Base-by-base conservation (phyloP, 2,329 filamentous ascomycete species). In the Colletotrichum sp. region DNA sequence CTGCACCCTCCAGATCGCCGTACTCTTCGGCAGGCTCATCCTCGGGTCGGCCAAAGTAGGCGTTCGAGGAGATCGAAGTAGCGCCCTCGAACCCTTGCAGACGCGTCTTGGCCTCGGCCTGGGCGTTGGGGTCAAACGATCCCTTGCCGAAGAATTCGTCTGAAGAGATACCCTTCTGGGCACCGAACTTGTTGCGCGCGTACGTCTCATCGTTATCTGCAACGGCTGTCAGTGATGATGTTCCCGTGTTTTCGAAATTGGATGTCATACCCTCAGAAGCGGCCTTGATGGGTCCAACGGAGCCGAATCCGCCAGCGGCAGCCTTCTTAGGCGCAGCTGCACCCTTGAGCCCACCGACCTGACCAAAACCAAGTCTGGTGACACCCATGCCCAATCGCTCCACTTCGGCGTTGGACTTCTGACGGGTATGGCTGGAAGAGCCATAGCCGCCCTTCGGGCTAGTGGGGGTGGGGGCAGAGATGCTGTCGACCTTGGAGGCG, bases 111-210 rank as follows among this genome's bases (percentile, higher is more conserved):
- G 97, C 96, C 87, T 98, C 96, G 68, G 92, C 89, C 83, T 97
- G 94, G 10, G 94, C 92, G 71, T 89, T 90, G 48, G 96, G 93
- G 83, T 99, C 96, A 85, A 93, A 99, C 71, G 91, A 87, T 69
- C 96, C 95, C 84, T 97, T 96, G 81, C 96, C 96, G 83, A 99
- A 99, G 90, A 98, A 99, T 84, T 99, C 97, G 84, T 99, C 97
- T 1, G 96, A 98, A 0, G 96, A 98, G 79, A 99, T 99, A 80
- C 95, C 95, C 89, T 99, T 99, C 84, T 99, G 97, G 59, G 86
- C 86, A 76, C 96, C 96, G 82, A 99, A 99, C 85, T 98, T 98
- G 82, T 91, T 88, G 81, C 95, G 94, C 7, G 96, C 95, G 83
- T 95, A 98, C 82, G 92, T 93, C 81, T 98, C 92, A 71, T 94